These are phyloP conservation scores for Voacanga thouarsii DNA, from an alignment of 257 asterid genomes.

Conservation along the genomic window DNA sequence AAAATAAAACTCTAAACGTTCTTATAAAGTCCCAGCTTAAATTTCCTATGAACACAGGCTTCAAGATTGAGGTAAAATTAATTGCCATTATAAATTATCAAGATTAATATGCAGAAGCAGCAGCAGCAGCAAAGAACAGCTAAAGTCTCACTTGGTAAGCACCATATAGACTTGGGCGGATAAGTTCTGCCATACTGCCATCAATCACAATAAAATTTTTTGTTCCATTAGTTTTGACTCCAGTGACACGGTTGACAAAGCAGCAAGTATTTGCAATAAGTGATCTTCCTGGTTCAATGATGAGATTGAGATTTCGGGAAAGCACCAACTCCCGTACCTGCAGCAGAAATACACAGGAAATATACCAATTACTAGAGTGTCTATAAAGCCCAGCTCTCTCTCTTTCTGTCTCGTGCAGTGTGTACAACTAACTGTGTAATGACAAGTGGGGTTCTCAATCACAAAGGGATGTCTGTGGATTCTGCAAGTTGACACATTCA, in stretches of 20 bases:
- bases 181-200: constrained; percentile 98
- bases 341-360: constrained; percentile 18
- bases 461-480: background rate
- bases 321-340: constrained; percentile 86
- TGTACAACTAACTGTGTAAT: background rate
- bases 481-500: background rate
- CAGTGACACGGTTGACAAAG: constrained; percentile 84
- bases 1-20: background rate
- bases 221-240: constrained; percentile 91
- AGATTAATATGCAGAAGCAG: background rate
- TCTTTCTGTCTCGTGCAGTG: background rate
- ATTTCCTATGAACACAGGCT: background rate
- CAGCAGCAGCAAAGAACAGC: background rate
- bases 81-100: background rate
- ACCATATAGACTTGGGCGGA: constrained; percentile 88
- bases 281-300: constrained; percentile 95
- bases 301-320: constrained; percentile 81
- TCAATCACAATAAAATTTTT: constrained; percentile 86
- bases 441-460: background rate
- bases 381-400: background rate
- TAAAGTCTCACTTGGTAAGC: constrained; percentile 72
- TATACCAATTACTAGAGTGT: background rate
- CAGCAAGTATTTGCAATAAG: constrained; percentile 95
- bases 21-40: background rate
- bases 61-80: background rate